These are phyloP conservation scores for Verticillium nubilum DNA, from an alignment of 2,329 filamentous ascomycete species.

Conservation along the genomic window DNA sequence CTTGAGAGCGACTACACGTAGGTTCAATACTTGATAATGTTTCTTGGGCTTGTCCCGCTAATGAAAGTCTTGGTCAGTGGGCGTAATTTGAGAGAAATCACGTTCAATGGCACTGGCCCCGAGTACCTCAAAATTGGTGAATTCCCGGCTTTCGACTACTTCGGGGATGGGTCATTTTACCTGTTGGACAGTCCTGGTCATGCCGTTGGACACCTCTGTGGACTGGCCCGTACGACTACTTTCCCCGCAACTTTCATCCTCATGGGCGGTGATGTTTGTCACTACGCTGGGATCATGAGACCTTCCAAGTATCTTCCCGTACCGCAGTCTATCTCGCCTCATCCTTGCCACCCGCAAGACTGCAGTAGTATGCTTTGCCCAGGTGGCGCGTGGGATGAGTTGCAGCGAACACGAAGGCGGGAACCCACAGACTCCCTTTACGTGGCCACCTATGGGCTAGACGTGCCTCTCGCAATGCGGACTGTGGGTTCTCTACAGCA, in stretches of 20 bases:
- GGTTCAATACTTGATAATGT: background rate
- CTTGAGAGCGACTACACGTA: slow-evolving; percentile 26
- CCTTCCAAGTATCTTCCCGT: slow-evolving; percentile 27
- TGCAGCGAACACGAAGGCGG: slow-evolving; percentile 15
- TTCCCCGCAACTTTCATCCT: slow-evolving; percentile 30
- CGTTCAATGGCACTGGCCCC: slow-evolving; percentile 15
- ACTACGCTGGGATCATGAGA: slow-evolving; percentile 30
- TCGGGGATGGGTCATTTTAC: slow-evolving; percentile 35
- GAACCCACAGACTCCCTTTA: slow-evolving; percentile 15
- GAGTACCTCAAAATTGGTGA: slow-evolving; percentile 24
- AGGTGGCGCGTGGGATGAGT: slow-evolving; percentile 13
- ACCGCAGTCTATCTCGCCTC: slow-evolving; percentile 20
- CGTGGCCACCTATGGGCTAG: slow-evolving; percentile 16
- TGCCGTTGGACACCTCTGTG: slow-evolving; percentile 33
- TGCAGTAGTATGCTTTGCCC: slow-evolving; percentile 10
- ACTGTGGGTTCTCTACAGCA: slow-evolving; percentile 13
- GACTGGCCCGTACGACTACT: slow-evolving; percentile 28
- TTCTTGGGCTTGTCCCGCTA: too few relatives aligned
- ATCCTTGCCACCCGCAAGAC: slow-evolving; percentile 10
- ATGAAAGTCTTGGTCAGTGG: slow-evolving; percentile 9
- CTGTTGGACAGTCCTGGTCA: slow-evolving; percentile 35
- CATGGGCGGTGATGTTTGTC: slow-evolving; percentile 35
- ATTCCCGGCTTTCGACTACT: slow-evolving; percentile 33
- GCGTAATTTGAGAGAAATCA: slow-evolving; percentile 20
- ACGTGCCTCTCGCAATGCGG: slow-evolving; percentile 14